Base-by-base conservation (phyloP, 768 basidiomycete genomes). In the Hygrocybe coccinea region DNA sequence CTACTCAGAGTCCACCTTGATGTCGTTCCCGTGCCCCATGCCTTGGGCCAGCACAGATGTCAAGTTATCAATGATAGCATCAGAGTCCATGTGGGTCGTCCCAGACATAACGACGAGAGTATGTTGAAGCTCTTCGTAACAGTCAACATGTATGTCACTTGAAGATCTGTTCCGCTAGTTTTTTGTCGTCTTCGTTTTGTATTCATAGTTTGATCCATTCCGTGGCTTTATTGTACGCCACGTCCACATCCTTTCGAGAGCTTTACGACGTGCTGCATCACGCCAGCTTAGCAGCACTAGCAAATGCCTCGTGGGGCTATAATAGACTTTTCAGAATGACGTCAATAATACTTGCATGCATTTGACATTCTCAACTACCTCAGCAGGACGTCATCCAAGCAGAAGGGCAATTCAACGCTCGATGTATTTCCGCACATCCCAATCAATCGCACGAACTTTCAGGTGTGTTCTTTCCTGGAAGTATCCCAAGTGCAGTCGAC, bases 21-120 rank as follows among this genome's bases (percentile, higher is more conserved):
- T 39, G 38, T 39, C 38, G 14, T 39, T 11, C 14, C 19, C 29
- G 29, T n/a, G n/a, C n/a, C n/a, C n/a, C n/a, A n/a, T n/a, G n/a
- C n/a, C n/a, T n/a, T n/a, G n/a, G 36, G n/a, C 57, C 54, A 33
- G 47, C 54, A 37, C 57, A 58, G n/a, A 49, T 9, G 52, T 49
- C 44, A 55, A 34, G 15, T 49, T 47, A 2, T 48, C 7, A 35
- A 12, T n/a, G 15, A 49, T 2, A 11, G 24, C 24, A 25, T 54
- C 43, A 17, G 22, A n/a, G 25, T 50, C 36, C 19, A 55, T 5
- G 5, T 39, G 35, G n/a, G 45, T 35, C 19, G 46, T 50, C 10
- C 48, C 57, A 25, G 57, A 24, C 5, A 24, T 21, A 5, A 56
- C 29, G 15, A 55, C 49, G 2, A 59, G 22, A 34, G 58, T 55